Evolutionary conservation across 805 yeast genomes (phyloP), one percentile per base, ranked within the genome.

Genomic region (Metschnikowia matae): DNA sequence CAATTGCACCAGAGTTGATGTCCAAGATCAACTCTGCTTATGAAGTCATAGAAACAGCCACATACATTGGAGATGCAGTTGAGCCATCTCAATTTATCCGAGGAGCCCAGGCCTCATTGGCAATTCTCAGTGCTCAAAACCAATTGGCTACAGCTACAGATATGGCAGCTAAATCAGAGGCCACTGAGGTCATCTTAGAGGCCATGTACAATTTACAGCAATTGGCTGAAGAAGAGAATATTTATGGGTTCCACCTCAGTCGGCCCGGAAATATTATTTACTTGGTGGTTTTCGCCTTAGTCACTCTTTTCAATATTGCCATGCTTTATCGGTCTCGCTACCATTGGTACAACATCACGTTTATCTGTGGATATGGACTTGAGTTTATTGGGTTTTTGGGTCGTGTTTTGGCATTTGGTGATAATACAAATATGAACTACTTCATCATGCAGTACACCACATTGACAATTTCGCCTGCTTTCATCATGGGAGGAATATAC

Each of bases 401-500:
- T 3, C 62, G 78, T 52, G 61, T 69, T 1, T 49, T 70, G 29
- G 54, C 72, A 1, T 53, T 71, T 42, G 49, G 47, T 23, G 66
- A 69, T 52, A 48, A 55, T 48, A 52, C 57, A 8, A 49, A 58
- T 49, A 40, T 55, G 35, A 49, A 56, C 44, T 59, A 45, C 46
- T 73, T 56, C 50, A 56, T 70, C 34, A 46, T 67, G 46, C 78
- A 73, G 53, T 65, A 61, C 46, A 66, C 70, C 15, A 49, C 66
- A 2, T 62, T 73, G 54, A 71, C 76, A 2, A 62, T 73, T 29
- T 67, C 74, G 1, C 77, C 77, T 2, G 77, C 75, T 2, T 71
- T 72, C 48, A 60, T 71, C 15, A 73, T 73, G 78, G 78, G 66
- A 1, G 78, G 77, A 0, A 56, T 73, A 15, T 73, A 73, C 54